A percentile compares a stretch with the other conserved stretches of the same genome.
phyloP scores from a whole-genome alignment of 2,329 filamentous ascomycete genomes.

The Penicillium sp. region DNA sequence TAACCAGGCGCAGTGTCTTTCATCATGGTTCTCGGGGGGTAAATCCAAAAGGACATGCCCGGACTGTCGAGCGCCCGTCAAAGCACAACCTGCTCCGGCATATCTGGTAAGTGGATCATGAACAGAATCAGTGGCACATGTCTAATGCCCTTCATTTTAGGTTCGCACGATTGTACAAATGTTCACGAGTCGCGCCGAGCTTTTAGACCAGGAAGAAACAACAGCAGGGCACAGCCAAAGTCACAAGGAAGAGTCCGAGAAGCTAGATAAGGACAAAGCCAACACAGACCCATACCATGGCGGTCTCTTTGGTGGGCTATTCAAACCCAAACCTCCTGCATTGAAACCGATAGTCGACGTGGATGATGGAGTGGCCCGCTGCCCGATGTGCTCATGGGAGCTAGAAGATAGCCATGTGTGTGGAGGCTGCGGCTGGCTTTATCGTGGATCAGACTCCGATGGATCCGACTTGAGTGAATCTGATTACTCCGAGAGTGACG shows the following conservation, averaged over 20 bases:
- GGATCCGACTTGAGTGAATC: conserved; percentile 36
- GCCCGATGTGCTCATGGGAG: conserved; percentile 58
- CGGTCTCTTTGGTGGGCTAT: conserved; percentile 60
- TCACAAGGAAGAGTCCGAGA: conserved; percentile 55
- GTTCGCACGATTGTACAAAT: conserved; percentile 60
- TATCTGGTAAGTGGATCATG: conserved; percentile 49
- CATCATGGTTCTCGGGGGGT: conserved; percentile 51
- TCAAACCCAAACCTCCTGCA: conserved; percentile 35
- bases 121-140: background rate
- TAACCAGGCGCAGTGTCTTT: conserved; percentile 46
- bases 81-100: conserved; percentile 56
- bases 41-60: conserved; percentile 60
- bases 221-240: conserved; percentile 54
- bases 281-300: conserved; percentile 46
- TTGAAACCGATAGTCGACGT: conserved; percentile 48
- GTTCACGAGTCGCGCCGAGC: conserved; percentile 55
- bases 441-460: conserved; percentile 44
- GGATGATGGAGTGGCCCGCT: conserved; percentile 57
- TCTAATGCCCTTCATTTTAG: conserved; percentile 31
- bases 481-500: conserved; percentile 41
- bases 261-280: conserved; percentile 56
- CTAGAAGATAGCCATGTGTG: conserved; percentile 55
- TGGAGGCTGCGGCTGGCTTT: conserved; percentile 46
- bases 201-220: conserved; percentile 59
- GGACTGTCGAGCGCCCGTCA: conserved; percentile 58